Evolutionary conservation across 352 stramenopile genomes (phyloP).

Genomic region (Nothophytophthora sp.): DNA sequence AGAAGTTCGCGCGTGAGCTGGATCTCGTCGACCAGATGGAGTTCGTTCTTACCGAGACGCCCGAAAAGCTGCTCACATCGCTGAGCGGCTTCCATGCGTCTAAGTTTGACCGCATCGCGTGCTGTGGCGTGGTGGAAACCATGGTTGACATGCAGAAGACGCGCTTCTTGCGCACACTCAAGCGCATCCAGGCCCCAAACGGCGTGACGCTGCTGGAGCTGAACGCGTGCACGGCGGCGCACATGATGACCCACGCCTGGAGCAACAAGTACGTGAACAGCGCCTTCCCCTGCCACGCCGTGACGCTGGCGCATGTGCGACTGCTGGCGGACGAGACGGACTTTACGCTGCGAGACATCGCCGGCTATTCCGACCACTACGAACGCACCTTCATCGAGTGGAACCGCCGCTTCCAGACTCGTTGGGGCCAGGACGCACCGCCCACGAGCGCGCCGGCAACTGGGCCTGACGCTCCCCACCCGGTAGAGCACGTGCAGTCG

Average conservation of each 20-base stretch:
- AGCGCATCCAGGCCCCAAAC: conserved; percentile 53
- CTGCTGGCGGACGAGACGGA: conserved; percentile 46
- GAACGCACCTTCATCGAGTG: conserved; percentile 86
- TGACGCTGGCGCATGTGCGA: conserved; percentile 57
- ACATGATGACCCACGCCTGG: conserved; percentile 76
- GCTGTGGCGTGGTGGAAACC: conserved; percentile 59
- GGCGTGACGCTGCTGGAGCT: conserved; percentile 72
- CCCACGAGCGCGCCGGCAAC: conserved; percentile 1
- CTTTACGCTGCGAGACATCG: conserved; percentile 67
- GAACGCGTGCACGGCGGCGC: conserved; percentile 56
- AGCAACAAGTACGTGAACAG: conserved; percentile 87
- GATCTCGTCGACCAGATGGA: conserved; percentile 64
- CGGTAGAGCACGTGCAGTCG: conserved; percentile 22
- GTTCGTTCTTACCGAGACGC: conserved; percentile 67
- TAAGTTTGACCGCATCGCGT: conserved; percentile 71
- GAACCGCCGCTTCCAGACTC: conserved; percentile 75
- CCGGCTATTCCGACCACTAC: conserved; percentile 77
- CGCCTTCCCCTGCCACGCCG: conserved; percentile 52
- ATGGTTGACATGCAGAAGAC: conserved; percentile 39
- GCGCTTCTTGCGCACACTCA: conserved; percentile 65
- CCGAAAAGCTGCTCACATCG: conserved; percentile 58
- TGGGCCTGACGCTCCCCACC: not conserved
- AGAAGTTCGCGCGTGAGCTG: conserved; percentile 61
- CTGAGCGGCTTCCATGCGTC: conserved; percentile 55
- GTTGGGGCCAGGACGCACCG: conserved; percentile 35